Base-by-base conservation (phyloP, 1,139 yeast genomes). In the Geotrichum reessii region DNA sequence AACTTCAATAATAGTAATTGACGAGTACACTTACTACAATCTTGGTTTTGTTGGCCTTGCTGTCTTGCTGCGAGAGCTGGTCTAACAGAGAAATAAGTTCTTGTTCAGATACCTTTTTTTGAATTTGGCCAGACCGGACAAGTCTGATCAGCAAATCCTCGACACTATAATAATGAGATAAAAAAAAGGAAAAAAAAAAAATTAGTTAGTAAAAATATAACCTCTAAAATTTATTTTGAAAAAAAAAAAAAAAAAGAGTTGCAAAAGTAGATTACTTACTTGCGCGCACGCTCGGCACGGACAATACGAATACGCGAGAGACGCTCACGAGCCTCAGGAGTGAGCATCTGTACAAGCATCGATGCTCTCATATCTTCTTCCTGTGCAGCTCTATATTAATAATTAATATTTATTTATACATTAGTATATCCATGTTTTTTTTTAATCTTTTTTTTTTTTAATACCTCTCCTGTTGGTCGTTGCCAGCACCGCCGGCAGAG, bases 251-350 rank as follows among this genome's bases (percentile, higher is more conserved):
- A 50, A 3, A 6, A 28, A n/a, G n/a, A n/a, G n/a, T n/a, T n/a
- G n/a, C n/a, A n/a, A n/a, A n/a, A n/a, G n/a, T n/a, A n/a, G n/a
- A 50, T 25, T 40, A 58, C 62, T 37, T 52, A 68, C 72, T 89
- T 88, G 54, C 82, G 81, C 0, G 96, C 98, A 57, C 98, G 78
- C 60, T 93, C 98, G 1, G 95, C 95, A 68, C 93, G 81, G 49
- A 93, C 99, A 68, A 93, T 82, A 50, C 92, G 78, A 33, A 93
- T 96, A 61, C 99, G 78, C 42, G 93, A 83, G 58, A 93, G 78
- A 63, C 99, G 79, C 71, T 93, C 98, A 56, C 96, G 79, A 0
- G 98, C 99, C 56, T 81, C 83, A 7, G 91, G 85, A 61, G 87
- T 88, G 53, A 93, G 76, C 17, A 89, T 80, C 65, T 87, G 92